Percentiles rank a stretch among this genome's conserved stretches.
These are phyloP conservation scores for Hibiscus trionum DNA, from an alignment of 345 rosid genomes.

Conservation along the genomic window DNA sequence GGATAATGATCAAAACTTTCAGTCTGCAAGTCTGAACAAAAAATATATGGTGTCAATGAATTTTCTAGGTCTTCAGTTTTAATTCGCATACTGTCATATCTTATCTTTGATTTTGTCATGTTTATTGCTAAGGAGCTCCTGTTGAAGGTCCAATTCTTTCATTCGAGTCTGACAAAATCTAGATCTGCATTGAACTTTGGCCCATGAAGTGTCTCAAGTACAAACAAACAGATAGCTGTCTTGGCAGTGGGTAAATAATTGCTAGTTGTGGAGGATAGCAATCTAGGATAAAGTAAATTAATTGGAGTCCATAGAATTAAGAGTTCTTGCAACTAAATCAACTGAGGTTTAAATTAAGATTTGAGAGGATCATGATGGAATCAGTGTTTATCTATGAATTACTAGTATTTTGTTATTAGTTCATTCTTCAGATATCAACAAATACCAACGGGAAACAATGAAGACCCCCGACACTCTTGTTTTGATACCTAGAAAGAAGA, in stretches of 20 bases:
- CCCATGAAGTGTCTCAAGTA: slow-evolving; percentile 16
- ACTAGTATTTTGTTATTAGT: slow-evolving; percentile 3
- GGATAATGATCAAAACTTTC: neutral
- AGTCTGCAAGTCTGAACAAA: neutral
- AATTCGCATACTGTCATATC: neutral
- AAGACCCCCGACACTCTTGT: neutral
- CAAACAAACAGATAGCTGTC: slow-evolving; percentile 23
- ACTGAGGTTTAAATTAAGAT: neutral
- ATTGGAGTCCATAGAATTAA: neutral
- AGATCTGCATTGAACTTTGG: slow-evolving; percentile 13
- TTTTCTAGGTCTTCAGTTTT: neutral
- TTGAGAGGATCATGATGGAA: neutral
- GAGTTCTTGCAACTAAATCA: slow-evolving; percentile 1
- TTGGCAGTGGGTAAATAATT: slow-evolving; percentile 13
- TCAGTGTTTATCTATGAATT: neutral
- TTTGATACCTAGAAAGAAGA: neutral
- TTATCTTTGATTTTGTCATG: neutral
- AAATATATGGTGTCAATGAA: neutral
- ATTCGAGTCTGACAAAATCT: slow-evolving; percentile 2
- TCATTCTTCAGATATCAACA: neutral
- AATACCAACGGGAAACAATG: neutral
- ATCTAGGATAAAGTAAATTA: neutral
- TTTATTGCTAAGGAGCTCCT: neutral
- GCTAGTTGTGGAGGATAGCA: neutral
- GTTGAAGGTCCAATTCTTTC: slow-evolving; percentile 14